phyloP scores from a whole-genome alignment of 2,329 filamentous ascomycete species.

The Emergomyces orientalis region DNA sequence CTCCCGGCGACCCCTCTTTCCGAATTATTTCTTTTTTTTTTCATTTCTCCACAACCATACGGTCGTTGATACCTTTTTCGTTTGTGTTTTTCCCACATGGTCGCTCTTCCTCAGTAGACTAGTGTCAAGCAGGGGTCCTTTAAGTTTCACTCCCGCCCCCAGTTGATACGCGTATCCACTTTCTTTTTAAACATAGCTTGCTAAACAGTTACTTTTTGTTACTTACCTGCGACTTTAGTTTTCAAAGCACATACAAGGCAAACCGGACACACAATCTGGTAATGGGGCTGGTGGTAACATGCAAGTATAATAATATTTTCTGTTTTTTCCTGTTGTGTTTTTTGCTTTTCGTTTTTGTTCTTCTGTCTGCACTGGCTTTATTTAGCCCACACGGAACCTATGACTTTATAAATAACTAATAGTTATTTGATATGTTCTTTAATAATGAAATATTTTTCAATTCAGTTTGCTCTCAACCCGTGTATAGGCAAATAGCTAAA shows the following conservation, averaged over 20 bases:
- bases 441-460: background rate
- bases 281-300: background rate
- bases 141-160: background rate
- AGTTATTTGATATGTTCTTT: background rate
- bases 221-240: background rate
- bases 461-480: too few relatives aligned
- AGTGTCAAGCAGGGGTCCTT: background rate
- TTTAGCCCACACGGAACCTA: background rate
- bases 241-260: background rate
- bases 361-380: background rate
- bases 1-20: too few relatives aligned
- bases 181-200: background rate
- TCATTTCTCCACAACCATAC: too few relatives aligned
- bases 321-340: background rate
- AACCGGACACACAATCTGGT: background rate
- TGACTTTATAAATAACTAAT: background rate
- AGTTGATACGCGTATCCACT: background rate
- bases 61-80: background rate
- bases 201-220: background rate
- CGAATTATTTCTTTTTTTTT: background rate
- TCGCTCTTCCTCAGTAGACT: background rate
- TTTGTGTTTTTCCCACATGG: background rate
- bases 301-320: background rate
- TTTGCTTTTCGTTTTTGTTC: background rate
- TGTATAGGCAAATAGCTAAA: too few relatives aligned